Percentiles rank a stretch among this genome's conserved stretches.
Evolutionary conservation across 208 protist species (phyloP).

Genomic region (Acanthamoeba lugdunensis): DNA sequence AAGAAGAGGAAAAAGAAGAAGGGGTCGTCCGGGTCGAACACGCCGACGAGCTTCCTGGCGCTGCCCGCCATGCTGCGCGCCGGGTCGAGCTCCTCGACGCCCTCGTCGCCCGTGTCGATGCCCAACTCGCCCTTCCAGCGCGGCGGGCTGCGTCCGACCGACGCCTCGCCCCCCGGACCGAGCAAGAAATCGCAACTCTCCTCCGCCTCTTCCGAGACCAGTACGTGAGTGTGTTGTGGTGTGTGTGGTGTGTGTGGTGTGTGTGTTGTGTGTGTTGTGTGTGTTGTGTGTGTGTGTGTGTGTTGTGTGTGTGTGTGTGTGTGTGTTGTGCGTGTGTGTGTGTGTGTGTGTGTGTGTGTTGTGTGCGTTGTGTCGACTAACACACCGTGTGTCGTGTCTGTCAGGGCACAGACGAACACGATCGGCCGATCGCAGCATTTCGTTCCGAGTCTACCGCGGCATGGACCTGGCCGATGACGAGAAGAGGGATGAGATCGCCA

Average conservation of each 20-base stretch:
- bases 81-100: background rate
- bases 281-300: too few species aligned
- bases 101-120: background rate
- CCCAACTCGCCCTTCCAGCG: background rate
- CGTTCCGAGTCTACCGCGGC: constrained; percentile 12
- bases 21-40: background rate
- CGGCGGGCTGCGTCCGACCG: background rate
- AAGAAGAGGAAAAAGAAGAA: background rate
- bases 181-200: background rate
- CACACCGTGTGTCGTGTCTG: too few species aligned
- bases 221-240: background rate
- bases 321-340: too few species aligned
- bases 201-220: background rate
- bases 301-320: too few species aligned
- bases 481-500: background rate
- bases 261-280: too few species aligned
- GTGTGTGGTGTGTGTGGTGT: too few species aligned
- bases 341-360: too few species aligned
- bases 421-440: constrained; percentile 20
- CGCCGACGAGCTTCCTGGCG: background rate
- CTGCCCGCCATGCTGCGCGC: background rate
- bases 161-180: background rate
- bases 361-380: too few species aligned
- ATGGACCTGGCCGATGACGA: background rate
- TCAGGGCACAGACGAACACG: background rate